A percentile compares a stretch with the other conserved stretches of the same genome.
These are phyloP conservation scores for Inga laurina DNA, from an alignment of 306 rosid species.

Conservation along the genomic window DNA sequence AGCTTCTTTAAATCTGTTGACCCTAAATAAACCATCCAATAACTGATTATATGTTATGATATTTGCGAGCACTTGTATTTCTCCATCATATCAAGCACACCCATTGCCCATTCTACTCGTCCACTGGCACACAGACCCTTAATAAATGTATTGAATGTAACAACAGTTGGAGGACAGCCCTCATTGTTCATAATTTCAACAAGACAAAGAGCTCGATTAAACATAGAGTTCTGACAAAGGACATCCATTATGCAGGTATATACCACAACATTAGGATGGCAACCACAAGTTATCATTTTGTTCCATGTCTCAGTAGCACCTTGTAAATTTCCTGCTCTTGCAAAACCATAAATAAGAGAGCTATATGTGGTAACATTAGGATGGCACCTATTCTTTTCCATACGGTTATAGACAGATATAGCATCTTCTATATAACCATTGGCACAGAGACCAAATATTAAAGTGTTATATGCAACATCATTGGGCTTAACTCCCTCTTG, in stretches of 20 bases:
- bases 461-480: conserved; percentile 60
- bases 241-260: conserved; percentile 84
- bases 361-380: conserved; percentile 75
- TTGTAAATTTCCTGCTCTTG: conserved; percentile 61
- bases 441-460: conserved; percentile 73
- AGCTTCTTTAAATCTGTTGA: conserved; percentile 58
- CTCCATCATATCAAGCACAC: conserved; percentile 64
- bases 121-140: conserved; percentile 69
- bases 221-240: conserved; percentile 68
- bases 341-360: conserved; percentile 69
- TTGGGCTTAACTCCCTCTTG: conserved; percentile 58
- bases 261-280: conserved; percentile 75
- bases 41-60: conserved; percentile 74
- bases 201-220: conserved; percentile 58
- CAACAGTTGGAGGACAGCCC: conserved; percentile 75
- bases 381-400: conserved; percentile 54
- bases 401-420: conserved; percentile 42
- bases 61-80: conserved; percentile 58
- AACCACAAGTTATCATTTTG: conserved; percentile 67
- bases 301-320: conserved; percentile 82
- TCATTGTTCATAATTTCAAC: conserved; percentile 63
- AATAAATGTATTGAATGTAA: conserved; percentile 72
- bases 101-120: conserved; percentile 66
- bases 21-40: conserved; percentile 72
- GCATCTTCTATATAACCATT: conserved; percentile 57